Conservation (phyloP, 2,329 filamentous ascomycete species). For the Aspergillus sp. region DNA sequence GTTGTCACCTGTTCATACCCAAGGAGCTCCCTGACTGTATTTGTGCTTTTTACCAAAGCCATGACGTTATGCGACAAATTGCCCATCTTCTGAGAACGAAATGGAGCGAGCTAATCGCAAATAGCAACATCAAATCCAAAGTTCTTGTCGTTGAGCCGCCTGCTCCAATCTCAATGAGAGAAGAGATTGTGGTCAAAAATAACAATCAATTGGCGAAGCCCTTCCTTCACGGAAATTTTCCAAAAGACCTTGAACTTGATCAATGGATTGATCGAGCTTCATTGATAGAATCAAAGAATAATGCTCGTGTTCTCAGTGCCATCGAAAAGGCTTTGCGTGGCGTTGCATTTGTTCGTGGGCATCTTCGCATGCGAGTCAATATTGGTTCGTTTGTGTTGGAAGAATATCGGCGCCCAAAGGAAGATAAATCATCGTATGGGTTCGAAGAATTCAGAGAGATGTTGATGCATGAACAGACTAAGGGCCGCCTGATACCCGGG, state of each 20-base stretch:
- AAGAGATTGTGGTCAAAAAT: slow-evolving; percentile 20
- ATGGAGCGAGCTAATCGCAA: slow-evolving; percentile 23
- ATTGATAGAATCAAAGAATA: slow-evolving; percentile 22
- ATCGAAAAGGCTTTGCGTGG: slow-evolving; percentile 25
- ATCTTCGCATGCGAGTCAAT: slow-evolving; percentile 35
- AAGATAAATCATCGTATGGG: slow-evolving; percentile 19
- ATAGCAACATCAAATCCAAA: slow-evolving; percentile 22
- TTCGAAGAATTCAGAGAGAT: slow-evolving; percentile 36
- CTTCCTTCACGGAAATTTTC: slow-evolving; percentile 13
- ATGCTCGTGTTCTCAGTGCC: slow-evolving; percentile 20
- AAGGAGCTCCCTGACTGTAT: slow-evolving; percentile 21
- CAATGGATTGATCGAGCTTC: slow-evolving; percentile 15
- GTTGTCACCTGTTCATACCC: slow-evolving; percentile 36
- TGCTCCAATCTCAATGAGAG: slow-evolving; percentile 9
- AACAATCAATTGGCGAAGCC: slow-evolving; percentile 11
- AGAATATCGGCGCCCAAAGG: slow-evolving; percentile 23
- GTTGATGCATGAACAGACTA: slow-evolving; percentile 29
- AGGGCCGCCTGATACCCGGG: slow-evolving; percentile 31
- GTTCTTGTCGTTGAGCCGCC: slow-evolving; percentile 28
- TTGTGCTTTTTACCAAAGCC: slow-evolving; percentile 22
- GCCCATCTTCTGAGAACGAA: slow-evolving; percentile 18
- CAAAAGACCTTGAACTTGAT: slow-evolving; percentile 10
- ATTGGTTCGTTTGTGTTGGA: slow-evolving; percentile 36
- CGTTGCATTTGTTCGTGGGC: slow-evolving; percentile 25
- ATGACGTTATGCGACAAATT: slow-evolving; percentile 32